Percentiles rank a stretch among this genome's conserved stretches.
These are phyloP conservation scores for Talaromyces albobiverticillius DNA, from an alignment of 2,329 filamentous ascomycete species.

Conservation along the genomic window DNA sequence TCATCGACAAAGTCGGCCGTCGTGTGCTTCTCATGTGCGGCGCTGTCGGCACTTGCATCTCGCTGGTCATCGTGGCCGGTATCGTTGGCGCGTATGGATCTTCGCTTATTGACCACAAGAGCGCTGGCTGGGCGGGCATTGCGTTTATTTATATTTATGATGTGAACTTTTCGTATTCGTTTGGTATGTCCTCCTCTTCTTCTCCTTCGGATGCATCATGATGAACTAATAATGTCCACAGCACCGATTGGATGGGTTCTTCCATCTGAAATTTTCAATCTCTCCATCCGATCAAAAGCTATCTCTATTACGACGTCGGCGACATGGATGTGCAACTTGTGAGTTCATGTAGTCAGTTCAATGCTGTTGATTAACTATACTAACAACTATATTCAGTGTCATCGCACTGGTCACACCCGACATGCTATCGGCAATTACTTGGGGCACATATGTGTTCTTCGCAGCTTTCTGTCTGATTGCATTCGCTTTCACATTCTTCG, in stretches of 20 bases:
- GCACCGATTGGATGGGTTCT: slow-evolving; percentile 39
- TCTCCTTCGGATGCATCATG: neutral
- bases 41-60: slow-evolving; percentile 33
- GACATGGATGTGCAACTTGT: slow-evolving; percentile 42
- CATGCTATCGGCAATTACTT: slow-evolving; percentile 36
- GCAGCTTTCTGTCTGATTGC: slow-evolving; percentile 36
- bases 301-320: slow-evolving; percentile 38
- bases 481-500: slow-evolving; percentile 33
- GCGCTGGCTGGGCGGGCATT: slow-evolving; percentile 36
- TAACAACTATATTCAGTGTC: slow-evolving; percentile 21
- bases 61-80: slow-evolving; percentile 34
- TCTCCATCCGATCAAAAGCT: slow-evolving; percentile 36
- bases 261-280: slow-evolving; percentile 39
- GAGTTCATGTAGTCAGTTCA: slow-evolving; percentile 14
- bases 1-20: slow-evolving; percentile 35
- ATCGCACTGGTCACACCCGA: slow-evolving; percentile 36
- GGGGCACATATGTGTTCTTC: slow-evolving; percentile 41
- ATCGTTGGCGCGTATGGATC: slow-evolving; percentile 32
- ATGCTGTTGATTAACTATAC: neutral
- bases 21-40: slow-evolving; percentile 34
- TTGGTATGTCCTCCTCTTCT: slow-evolving; percentile 30
- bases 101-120: slow-evolving; percentile 25
- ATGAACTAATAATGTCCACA: slow-evolving; percentile 14
- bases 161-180: slow-evolving; percentile 38
- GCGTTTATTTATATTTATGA: slow-evolving; percentile 39